A percentile compares a stretch with the other conserved stretches of the same genome.
These are phyloP conservation scores for Trichoderma hamatum DNA, from an alignment of 2,329 filamentous ascomycete genomes.

Conservation along the genomic window DNA sequence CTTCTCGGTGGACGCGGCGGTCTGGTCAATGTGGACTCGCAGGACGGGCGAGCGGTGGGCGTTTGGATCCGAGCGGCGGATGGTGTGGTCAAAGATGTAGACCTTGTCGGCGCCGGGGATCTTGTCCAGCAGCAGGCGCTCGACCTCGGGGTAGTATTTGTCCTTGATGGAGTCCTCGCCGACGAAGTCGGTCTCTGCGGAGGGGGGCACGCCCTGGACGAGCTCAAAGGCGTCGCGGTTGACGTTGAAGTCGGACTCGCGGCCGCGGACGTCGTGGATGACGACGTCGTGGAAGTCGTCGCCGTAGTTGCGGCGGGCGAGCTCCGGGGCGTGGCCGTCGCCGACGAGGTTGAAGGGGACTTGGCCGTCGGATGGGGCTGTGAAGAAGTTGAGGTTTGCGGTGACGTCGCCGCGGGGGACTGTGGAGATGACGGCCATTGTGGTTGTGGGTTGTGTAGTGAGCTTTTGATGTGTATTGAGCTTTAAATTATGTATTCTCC, in stretches of 20 bases:
- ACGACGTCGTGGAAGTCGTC: slow-evolving; percentile 53
- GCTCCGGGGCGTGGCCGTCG: slow-evolving; percentile 56
- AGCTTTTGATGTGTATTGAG: neutral
- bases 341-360: slow-evolving; percentile 70
- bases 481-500: neutral
- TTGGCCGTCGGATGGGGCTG: slow-evolving; percentile 60
- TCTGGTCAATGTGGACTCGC: slow-evolving; percentile 83
- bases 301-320: slow-evolving; percentile 67
- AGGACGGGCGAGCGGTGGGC: slow-evolving; percentile 70
- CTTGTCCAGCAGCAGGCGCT: slow-evolving; percentile 67
- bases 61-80: slow-evolving; percentile 66
- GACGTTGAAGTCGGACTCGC: slow-evolving; percentile 66
- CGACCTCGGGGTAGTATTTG: slow-evolving; percentile 85
- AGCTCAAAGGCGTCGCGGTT: slow-evolving; percentile 77
- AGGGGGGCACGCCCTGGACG: slow-evolving; percentile 59
- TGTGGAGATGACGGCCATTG: slow-evolving; percentile 47
- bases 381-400: slow-evolving; percentile 67
- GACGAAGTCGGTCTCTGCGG: slow-evolving; percentile 56
- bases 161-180: slow-evolving; percentile 69
- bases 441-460: neutral
- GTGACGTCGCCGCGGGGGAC: slow-evolving; percentile 63
- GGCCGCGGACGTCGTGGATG: slow-evolving; percentile 74
- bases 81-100: slow-evolving; percentile 84
- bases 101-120: slow-evolving; percentile 69
- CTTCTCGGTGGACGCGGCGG: slow-evolving; percentile 62